Conservation (phyloP, 352 stramenopile species). For the Pythium dissimile region DNA sequence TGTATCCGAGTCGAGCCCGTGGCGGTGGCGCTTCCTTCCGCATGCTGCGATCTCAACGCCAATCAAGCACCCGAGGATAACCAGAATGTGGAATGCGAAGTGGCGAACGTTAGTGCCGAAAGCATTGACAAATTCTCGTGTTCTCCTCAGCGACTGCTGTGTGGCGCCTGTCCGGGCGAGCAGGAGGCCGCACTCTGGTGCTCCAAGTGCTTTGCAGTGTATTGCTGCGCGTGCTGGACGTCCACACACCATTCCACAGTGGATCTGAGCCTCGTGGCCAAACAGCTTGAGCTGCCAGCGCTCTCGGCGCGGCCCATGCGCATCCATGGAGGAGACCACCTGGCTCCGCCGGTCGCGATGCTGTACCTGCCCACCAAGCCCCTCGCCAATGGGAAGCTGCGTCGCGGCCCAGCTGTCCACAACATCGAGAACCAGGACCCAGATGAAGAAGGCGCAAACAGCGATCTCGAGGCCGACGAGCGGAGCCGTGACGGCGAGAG, state of each 20-base stretch:
- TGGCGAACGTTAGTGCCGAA: neutral
- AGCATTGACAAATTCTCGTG: conserved; percentile 2
- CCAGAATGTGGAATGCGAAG: conserved; percentile 1
- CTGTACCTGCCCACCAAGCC: conserved; percentile 59
- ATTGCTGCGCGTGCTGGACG: conserved; percentile 51
- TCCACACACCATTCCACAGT: conserved; percentile 39
- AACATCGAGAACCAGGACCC: conserved; percentile 8
- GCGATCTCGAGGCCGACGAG: neutral
- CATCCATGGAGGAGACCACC: conserved; percentile 12
- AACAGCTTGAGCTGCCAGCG: neutral
- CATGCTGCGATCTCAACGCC: neutral
- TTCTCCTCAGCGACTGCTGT: conserved; percentile 41
- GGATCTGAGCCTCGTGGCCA: conserved; percentile 26
- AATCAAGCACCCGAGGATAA: neutral
- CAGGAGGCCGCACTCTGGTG: conserved; percentile 53
- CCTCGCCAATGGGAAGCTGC: conserved; percentile 25
- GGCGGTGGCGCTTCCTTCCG: neutral
- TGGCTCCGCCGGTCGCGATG: conserved; percentile 36
- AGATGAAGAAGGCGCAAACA: neutral
- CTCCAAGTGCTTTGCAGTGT: conserved; percentile 56
- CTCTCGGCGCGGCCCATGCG: conserved; percentile 31
- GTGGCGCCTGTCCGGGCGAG: conserved; percentile 29
- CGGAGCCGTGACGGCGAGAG: neutral
- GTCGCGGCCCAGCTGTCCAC: too few relatives aligned
- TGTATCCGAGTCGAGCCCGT: conserved; percentile 18